phyloP scores from a whole-genome alignment of 495 filamentous ascomycete genomes.

The Trypethelium eluteriae region DNA sequence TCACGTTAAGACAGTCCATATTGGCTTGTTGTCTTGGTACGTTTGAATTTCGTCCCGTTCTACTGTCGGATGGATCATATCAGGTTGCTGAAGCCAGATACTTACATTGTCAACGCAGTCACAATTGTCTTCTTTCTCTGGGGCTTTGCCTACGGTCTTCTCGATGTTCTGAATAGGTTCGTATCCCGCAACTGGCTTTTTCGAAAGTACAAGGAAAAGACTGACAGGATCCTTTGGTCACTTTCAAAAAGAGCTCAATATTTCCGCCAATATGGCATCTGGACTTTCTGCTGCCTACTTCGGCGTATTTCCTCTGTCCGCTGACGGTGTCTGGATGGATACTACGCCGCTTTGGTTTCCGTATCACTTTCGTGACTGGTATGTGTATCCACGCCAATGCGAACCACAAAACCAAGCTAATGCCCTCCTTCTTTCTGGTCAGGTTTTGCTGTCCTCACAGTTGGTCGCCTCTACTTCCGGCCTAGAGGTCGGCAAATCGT shows the following conservation, averaged over 20 bases:
- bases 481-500: conserved; percentile 48
- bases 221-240: neutral
- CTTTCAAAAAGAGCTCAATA: conserved; percentile 11
- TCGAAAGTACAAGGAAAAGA: neutral
- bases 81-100: neutral
- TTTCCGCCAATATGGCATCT: neutral
- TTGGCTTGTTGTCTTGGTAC: neutral
- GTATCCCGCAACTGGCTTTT: conserved; percentile 16
- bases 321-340: conserved; percentile 14
- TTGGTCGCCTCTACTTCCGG: conserved; percentile 49
- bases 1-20: neutral
- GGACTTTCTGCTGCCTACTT: conserved; percentile 14
- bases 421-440: no score
- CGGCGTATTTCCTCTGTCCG: conserved; percentile 13
- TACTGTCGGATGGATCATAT: neutral
- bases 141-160: conserved; percentile 79
- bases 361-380: conserved; percentile 14
- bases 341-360: conserved; percentile 1
- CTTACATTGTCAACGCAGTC: neutral
- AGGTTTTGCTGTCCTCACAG: conserved; percentile 1
- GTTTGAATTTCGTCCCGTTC: neutral
- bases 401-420: neutral
- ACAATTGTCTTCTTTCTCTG: conserved; percentile 65
- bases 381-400: neutral
- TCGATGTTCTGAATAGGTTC: conserved; percentile 65